Percentiles rank a stretch among this genome's conserved stretches.
Conservation (phyloP, 1,284 basidiomycete species). For the Exobasidium rhododendri region DNA sequence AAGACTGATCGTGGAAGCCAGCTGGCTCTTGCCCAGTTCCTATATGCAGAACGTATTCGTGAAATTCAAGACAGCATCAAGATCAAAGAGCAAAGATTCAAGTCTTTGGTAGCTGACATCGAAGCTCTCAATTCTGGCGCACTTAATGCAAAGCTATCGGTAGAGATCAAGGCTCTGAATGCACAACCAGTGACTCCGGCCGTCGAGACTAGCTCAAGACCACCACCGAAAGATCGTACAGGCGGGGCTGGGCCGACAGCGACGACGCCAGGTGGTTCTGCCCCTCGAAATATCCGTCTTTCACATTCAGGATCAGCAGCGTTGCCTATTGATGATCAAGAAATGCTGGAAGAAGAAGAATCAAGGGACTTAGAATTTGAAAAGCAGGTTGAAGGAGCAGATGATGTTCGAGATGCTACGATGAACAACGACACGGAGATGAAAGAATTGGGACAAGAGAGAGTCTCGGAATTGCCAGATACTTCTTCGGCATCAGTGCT, state of each 20-base stretch:
- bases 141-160: neutral
- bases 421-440: neutral
- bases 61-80: constrained; percentile 38
- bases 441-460: neutral
- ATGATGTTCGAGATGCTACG: no score
- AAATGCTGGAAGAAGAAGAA: constrained; percentile 10
- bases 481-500: neutral
- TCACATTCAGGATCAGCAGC: neutral
- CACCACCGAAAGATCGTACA: neutral
- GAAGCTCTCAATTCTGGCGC: constrained; percentile 19
- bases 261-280: neutral
- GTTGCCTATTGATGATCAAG: neutral
- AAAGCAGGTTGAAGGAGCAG: no score
- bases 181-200: constrained; percentile 1
- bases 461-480: neutral
- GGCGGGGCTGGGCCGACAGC: neutral
- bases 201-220: neutral
- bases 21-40: constrained; percentile 41
- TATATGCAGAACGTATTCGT: constrained; percentile 46
- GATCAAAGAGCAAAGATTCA: constrained; percentile 40
- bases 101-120: constrained; percentile 19
- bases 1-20: constrained; percentile 32
- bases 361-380: neutral
- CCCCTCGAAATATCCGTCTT: neutral
- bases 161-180: constrained; percentile 5